Base-by-base conservation (phyloP, 2,329 filamentous ascomycete genomes). In the Pseudocercospora eumusae region DNA sequence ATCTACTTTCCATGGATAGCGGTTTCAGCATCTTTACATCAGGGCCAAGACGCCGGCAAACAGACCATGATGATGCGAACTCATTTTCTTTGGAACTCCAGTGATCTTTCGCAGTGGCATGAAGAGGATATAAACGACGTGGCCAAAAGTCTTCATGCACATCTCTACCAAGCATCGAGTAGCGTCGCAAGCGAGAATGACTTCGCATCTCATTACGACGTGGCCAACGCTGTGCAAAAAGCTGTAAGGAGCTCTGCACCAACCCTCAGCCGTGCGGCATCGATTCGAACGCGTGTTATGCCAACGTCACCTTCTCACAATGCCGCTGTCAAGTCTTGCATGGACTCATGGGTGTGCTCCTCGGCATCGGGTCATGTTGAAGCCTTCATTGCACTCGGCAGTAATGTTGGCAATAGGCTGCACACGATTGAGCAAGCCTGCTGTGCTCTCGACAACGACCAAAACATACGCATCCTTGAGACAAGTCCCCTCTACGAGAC, bases 401-500 rank as follows among this genome's bases (percentile, higher is more conserved):
- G 93, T 78, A 99, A 99, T 75, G 77, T 98, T 56, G 93, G 93
- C 4, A 88, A 98, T 74, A 88, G 93, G 45, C 83, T 96, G 56
- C 84, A 82, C 45, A 90, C 89, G 84, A 96, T 99, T 67, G 92
- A 97, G 75, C 82, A 84, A 70, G 93, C 95, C 0, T 93, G 92
- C 74, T 82, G 81, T 49, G 85, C 89, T 73, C 92, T 99, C 86
- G 86, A 90, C 66, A 79, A 65, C 0, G 68, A 82, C 49, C 82
- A 85, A 21, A 87, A 86, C 33, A 91, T 98, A 73, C 85, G 78
- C 57, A 84, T 99, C 42, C 83, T 86, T 71, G 83, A 88, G 70
- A 96, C 93, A 0, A 98, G 93, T 75, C 89, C 87, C 64, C 81
- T 99, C 2, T 99, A 95, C 84, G 92, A 98, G 79, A 99, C 93